These are phyloP conservation scores for Ploettnerulaceae sp. DNA, from an alignment of 2,329 filamentous ascomycete species.

Conservation along the genomic window DNA sequence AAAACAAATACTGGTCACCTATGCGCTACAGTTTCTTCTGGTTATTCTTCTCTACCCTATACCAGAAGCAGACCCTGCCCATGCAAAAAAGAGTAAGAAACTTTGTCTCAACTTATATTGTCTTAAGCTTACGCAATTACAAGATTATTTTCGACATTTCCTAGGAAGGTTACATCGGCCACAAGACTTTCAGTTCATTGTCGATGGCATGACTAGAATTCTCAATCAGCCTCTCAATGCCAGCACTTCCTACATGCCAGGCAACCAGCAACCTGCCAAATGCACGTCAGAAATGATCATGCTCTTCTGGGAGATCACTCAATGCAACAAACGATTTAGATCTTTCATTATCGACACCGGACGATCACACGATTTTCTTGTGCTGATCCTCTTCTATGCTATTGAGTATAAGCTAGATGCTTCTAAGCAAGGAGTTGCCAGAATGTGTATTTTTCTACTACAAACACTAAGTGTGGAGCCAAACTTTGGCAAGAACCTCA, in stretches of 20 bases:
- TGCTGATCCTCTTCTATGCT: conserved; percentile 87
- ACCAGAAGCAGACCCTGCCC: conserved; percentile 63
- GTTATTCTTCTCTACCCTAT: conserved; percentile 82
- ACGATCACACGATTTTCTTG: conserved; percentile 85
- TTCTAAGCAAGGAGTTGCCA: conserved; percentile 83
- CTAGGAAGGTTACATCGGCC: conserved; percentile 75
- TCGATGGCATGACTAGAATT: conserved; percentile 89
- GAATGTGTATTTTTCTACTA: conserved; percentile 96
- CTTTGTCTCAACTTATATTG: not conserved
- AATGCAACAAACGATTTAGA: conserved; percentile 96
- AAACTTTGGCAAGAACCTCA: conserved; percentile 84
- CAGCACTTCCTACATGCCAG: conserved; percentile 82
- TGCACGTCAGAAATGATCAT: conserved; percentile 96
- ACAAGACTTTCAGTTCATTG: conserved; percentile 96
- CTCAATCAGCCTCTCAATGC: conserved; percentile 89
- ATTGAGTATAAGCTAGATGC: conserved; percentile 82
- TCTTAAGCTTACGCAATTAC: conserved; percentile 11
- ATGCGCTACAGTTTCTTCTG: conserved; percentile 80
- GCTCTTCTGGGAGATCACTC: conserved; percentile 94
- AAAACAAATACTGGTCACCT: conserved; percentile 85
- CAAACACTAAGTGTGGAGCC: conserved; percentile 92
- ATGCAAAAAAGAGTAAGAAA: conserved; percentile 59
- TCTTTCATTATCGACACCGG: conserved; percentile 97
- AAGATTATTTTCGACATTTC: conserved; percentile 83
- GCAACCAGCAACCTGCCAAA: conserved; percentile 69